Conservation (phyloP, 805 yeast species). For the Metschnikowia lochheadii region DNA sequence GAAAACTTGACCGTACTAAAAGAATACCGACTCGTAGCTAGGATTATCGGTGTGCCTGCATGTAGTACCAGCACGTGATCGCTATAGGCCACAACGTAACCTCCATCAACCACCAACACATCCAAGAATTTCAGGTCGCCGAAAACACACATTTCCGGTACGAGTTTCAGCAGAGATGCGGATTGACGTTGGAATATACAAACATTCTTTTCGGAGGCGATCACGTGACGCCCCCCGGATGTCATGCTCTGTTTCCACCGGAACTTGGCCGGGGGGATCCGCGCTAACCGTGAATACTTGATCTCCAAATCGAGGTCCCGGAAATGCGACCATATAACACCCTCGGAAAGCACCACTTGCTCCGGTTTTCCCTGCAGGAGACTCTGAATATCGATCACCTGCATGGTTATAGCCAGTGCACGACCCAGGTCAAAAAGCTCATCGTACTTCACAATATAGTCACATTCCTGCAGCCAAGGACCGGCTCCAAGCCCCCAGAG, state of each 20-base stretch:
- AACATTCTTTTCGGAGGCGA: conserved; percentile 9
- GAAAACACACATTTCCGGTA: conserved; percentile 2
- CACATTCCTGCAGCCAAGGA: neutral
- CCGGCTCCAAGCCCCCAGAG: neutral
- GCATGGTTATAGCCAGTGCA: neutral
- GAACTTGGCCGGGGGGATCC: conserved; percentile 1
- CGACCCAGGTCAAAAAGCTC: conserved; percentile 1
- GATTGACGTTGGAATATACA: conserved; percentile 4
- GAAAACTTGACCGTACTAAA: conserved; percentile 1
- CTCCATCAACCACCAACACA: conserved; percentile 3
- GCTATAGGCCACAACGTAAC: conserved; percentile 7
- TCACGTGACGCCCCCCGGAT: conserved; percentile 8
- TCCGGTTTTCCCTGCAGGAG: neutral
- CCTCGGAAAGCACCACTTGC: neutral
- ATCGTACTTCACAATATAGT: neutral
- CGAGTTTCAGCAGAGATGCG: neutral
- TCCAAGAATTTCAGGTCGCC: conserved; percentile 7
- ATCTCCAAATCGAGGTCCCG: conserved; percentile 3
- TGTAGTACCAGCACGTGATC: conserved; percentile 13
- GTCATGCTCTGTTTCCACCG: conserved; percentile 7
- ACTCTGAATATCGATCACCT: neutral
- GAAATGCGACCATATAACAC: conserved; percentile 3
- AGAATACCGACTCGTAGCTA: conserved; percentile 9
- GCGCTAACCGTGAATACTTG: conserved; percentile 3
- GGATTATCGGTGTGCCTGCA: conserved; percentile 6